phyloP scores from a whole-genome alignment of 768 basidiomycete species.

The Pleurotus ostreatus region DNA sequence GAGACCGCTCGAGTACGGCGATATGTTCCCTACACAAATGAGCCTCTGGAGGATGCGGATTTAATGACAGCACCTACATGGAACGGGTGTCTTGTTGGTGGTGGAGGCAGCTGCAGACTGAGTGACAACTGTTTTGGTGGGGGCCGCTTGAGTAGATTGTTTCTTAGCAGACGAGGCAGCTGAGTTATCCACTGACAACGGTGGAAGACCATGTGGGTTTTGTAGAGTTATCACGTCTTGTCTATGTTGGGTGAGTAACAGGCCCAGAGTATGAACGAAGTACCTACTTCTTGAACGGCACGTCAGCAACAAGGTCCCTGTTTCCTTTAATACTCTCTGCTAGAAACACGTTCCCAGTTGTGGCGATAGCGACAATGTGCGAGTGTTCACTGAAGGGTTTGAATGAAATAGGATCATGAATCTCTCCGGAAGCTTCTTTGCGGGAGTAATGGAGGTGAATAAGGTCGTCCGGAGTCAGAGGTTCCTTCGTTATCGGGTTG shows the following conservation, averaged over 20 bases:
- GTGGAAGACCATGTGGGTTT: slow-evolving; percentile 78
- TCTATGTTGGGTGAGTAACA: slow-evolving; percentile 31
- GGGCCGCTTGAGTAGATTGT: slow-evolving; percentile 15
- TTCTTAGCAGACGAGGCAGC: slow-evolving; percentile 23
- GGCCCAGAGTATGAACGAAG: not conserved
- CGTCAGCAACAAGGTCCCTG: slow-evolving; percentile 81
- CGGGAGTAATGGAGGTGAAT: slow-evolving; percentile 79
- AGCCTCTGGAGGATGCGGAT: not conserved
- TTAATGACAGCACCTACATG: slow-evolving; percentile 47
- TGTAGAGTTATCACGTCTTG: slow-evolving; percentile 92
- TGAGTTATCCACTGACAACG: slow-evolving; percentile 40
- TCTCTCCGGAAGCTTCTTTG: slow-evolving; percentile 78
- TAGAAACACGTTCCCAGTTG: slow-evolving; percentile 90
- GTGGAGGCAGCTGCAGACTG: slow-evolving; percentile 29
- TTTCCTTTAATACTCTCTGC: slow-evolving; percentile 88
- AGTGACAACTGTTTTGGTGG: slow-evolving; percentile 27
- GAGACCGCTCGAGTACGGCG: slow-evolving; percentile 86
- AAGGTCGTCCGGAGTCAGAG: slow-evolving; percentile 67
- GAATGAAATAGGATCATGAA: slow-evolving; percentile 96
- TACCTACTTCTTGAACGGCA: slow-evolving; percentile 75
- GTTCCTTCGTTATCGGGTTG: slow-evolving; percentile 72
- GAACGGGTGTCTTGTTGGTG: slow-evolving; percentile 47
- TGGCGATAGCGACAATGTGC: slow-evolving; percentile 86
- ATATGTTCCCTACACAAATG: slow-evolving; percentile 67
- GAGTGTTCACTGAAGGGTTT: slow-evolving; percentile 97